These are phyloP conservation scores for Eucalyptus curtisii DNA, from an alignment of 345 rosid species.

Conservation along the genomic window DNA sequence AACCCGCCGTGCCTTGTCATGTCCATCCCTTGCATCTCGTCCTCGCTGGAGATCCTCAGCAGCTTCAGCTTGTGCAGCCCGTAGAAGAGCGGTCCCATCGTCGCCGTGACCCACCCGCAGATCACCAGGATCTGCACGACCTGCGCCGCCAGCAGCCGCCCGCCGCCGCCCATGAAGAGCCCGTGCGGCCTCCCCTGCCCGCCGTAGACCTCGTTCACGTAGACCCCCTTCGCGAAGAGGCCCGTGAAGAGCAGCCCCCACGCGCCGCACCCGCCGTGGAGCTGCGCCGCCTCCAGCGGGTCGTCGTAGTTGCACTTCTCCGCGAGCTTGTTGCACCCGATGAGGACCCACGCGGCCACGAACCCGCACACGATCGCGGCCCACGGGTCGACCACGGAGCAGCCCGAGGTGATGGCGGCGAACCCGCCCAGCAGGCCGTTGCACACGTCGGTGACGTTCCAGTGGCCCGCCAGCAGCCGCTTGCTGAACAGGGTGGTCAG, in stretches of 20 bases:
- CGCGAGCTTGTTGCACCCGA: conserved; percentile 35
- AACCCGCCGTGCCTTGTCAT: conserved; percentile 3
- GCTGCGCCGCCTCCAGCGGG: conserved; percentile 48
- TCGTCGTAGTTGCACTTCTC: conserved; percentile 34
- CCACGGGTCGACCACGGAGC: conserved; percentile 50
- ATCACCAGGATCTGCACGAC: conserved; percentile 1
- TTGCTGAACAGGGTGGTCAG: conserved; percentile 3
- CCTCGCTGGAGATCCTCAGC: conserved; percentile 1
- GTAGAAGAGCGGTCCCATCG: conserved; percentile 7
- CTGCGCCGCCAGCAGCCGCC: conserved; percentile 1
- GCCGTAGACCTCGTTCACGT: conserved; percentile 23
- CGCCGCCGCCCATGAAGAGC: conserved; percentile 6
- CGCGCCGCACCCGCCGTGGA: conserved; percentile 46
- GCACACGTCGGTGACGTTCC: conserved; percentile 5
- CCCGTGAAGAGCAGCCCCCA: conserved; percentile 54
- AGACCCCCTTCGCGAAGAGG: conserved; percentile 23
- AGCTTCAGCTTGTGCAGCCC: not conserved
- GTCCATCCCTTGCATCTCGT: conserved; percentile 8
- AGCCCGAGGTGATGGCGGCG: conserved; percentile 33
- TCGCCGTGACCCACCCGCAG: not conserved
- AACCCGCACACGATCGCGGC: conserved; percentile 43
- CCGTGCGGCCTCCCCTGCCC: not conserved
- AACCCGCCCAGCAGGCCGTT: conserved; percentile 8
- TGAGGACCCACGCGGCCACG: conserved; percentile 35
- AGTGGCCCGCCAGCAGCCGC: conserved; percentile 2